A percentile compares a stretch with the other conserved stretches of the same genome.
These are phyloP conservation scores for Aspergillus affinis DNA, from an alignment of 495 filamentous ascomycete species.

Conservation along the genomic window DNA sequence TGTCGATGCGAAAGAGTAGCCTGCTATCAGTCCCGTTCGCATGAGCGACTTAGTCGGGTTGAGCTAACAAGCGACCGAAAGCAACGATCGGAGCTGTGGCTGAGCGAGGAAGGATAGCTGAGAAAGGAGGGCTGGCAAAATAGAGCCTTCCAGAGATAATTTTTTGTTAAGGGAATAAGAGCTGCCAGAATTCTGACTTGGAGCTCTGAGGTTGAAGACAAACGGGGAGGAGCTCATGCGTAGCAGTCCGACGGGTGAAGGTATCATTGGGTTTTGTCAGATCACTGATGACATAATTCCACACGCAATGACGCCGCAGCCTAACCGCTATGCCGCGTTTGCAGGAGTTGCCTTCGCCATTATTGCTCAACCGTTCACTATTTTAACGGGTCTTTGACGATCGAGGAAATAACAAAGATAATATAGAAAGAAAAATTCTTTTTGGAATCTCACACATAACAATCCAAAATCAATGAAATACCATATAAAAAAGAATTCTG, in stretches of 20 bases:
- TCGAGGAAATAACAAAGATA: background rate
- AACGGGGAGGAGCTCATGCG: slow-evolving; percentile 21
- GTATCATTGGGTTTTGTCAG: slow-evolving; percentile 17
- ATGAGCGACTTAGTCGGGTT: slow-evolving; percentile 26
- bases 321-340: slow-evolving; percentile 12
- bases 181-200: slow-evolving; percentile 5
- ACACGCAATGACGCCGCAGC: slow-evolving; percentile 29
- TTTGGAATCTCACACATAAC: background rate
- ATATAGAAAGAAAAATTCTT: background rate
- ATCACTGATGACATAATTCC: slow-evolving; percentile 47
- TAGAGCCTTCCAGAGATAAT: background rate
- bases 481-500: background rate
- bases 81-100: slow-evolving; percentile 8
- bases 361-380: background rate
- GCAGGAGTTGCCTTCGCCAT: background rate
- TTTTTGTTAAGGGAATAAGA: background rate
- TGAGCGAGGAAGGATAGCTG: background rate
- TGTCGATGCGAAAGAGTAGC: slow-evolving; percentile 28
- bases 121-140: background rate
- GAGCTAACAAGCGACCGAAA: slow-evolving; percentile 22
- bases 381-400: background rate
- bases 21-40: slow-evolving; percentile 34
- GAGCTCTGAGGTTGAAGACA: slow-evolving; percentile 16
- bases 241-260: slow-evolving; percentile 15
- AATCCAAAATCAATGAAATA: background rate